These are phyloP conservation scores for Carex sylvatica DNA, from an alignment of 202 grass and related monocot genomes.

Conservation along the genomic window DNA sequence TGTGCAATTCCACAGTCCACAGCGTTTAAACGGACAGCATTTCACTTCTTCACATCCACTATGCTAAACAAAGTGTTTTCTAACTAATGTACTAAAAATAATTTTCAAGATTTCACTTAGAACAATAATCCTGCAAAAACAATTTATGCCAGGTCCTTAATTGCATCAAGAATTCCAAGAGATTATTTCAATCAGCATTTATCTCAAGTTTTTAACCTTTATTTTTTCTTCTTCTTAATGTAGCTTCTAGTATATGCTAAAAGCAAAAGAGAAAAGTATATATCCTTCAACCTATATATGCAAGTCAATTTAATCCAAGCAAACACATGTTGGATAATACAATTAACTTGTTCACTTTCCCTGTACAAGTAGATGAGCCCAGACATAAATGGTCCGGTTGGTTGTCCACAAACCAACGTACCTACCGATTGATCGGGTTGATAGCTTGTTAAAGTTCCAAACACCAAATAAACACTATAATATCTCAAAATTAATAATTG, in stretches of 20 bases:
- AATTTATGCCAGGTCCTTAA: background rate
- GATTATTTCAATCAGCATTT: background rate
- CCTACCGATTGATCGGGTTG: background rate
- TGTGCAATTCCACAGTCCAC: background rate
- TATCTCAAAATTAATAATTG: background rate
- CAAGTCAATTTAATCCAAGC: background rate
- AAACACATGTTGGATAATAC: background rate
- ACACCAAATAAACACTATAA: background rate
- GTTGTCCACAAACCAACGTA: slow-evolving; percentile 9
- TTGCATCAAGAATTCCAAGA: background rate
- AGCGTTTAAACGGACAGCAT: background rate
- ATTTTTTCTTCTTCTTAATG: background rate
- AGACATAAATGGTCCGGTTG: background rate
- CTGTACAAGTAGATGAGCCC: background rate
- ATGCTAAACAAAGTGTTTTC: background rate
- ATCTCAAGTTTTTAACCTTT: background rate
- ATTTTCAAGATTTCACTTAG: background rate
- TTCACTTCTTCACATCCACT: background rate
- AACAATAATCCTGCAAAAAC: background rate
- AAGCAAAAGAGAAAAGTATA: background rate
- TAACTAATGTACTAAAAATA: background rate
- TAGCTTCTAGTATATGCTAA: background rate
- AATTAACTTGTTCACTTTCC: background rate
- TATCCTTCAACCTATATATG: background rate
- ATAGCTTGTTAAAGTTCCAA: background rate